These are phyloP conservation scores for Termitomyces sp. DNA, from an alignment of 768 basidiomycete genomes.

Conservation along the genomic window DNA sequence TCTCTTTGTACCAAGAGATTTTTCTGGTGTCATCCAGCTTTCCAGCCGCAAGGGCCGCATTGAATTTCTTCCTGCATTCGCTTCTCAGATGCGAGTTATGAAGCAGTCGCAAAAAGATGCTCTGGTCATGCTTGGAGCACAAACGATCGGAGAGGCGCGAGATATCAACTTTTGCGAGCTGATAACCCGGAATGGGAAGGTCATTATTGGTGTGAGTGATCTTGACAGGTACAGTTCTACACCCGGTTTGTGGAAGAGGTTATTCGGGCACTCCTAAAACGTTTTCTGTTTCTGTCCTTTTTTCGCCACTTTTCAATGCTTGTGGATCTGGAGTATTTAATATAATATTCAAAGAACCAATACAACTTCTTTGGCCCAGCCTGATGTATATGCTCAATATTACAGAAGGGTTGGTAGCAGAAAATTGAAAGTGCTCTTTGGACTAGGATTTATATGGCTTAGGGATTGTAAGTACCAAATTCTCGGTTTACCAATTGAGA, in stretches of 20 bases:
- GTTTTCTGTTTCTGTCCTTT: not conserved
- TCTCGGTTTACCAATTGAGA: too few species aligned
- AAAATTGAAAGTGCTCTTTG: too few species aligned
- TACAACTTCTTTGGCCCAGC: not conserved
- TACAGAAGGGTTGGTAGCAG: too few species aligned
- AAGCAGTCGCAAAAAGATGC: constrained; percentile 26
- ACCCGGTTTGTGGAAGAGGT: constrained; percentile 34
- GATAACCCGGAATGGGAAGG: constrained; percentile 27
- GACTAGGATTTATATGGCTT: not conserved
- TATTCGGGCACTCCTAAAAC: constrained; percentile 8
- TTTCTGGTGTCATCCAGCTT: constrained; percentile 24
- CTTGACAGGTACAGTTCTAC: constrained; percentile 27
- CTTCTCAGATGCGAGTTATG: constrained; percentile 19
- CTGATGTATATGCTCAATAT: not conserved
- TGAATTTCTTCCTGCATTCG: constrained; percentile 23
- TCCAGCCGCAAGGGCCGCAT: constrained; percentile 17
- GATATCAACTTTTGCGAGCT: constrained; percentile 36
- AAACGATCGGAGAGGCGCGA: constrained; percentile 8
- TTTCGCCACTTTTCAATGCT: too few species aligned
- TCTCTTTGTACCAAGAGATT: constrained; percentile 21
- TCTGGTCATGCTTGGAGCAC: constrained; percentile 30
- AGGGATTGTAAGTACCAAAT: not conserved
- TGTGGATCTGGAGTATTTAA: too few species aligned
- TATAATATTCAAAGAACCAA: not conserved
- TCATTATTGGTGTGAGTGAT: constrained; percentile 39